These are phyloP conservation scores for Lachnellula arida DNA, from an alignment of 2,329 filamentous ascomycete species.

Conservation along the genomic window DNA sequence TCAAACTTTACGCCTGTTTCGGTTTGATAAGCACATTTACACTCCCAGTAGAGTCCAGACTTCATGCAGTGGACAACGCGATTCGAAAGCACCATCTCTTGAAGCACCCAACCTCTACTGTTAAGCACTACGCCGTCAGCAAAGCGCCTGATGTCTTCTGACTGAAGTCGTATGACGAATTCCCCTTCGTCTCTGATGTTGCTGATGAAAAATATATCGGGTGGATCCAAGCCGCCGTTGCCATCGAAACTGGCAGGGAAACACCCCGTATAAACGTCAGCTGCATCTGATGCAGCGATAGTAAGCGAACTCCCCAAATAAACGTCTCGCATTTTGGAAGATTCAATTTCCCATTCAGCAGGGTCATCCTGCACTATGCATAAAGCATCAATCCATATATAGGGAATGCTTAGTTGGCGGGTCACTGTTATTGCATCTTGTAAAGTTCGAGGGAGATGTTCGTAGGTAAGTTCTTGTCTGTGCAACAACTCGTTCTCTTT, in stretches of 20 bases:
- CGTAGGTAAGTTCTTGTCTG: background rate
- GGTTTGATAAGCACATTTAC: constrained; percentile 1
- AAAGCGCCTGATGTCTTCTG: background rate
- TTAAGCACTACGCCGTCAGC: background rate
- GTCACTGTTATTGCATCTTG: constrained; percentile 5
- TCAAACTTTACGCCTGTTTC: background rate
- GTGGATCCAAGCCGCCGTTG: background rate
- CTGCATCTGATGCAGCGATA: constrained; percentile 5
- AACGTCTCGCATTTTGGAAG: constrained; percentile 2
- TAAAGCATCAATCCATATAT: constrained; percentile 13
- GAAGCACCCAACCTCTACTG: constrained; percentile 15
- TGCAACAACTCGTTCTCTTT: background rate
- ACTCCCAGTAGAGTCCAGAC: constrained; percentile 14
- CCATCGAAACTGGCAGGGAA: background rate
- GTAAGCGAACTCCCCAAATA: constrained; percentile 4
- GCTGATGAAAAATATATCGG: background rate
- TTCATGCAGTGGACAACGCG: constrained; percentile 10
- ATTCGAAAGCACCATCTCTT: constrained; percentile 15
- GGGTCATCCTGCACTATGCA: constrained; percentile 13
- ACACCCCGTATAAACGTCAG: background rate
- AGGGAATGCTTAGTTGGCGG: constrained; percentile 1
- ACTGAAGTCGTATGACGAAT: background rate
- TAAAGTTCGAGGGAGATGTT: constrained; percentile 4
- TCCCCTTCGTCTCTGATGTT: background rate
- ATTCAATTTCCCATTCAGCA: constrained; percentile 2